A percentile compares a stretch with the other conserved stretches of the same genome.
These are phyloP conservation scores for Backusella tarrabulga DNA, from an alignment of 192 early-diverging fungal species.

Conservation along the genomic window DNA sequence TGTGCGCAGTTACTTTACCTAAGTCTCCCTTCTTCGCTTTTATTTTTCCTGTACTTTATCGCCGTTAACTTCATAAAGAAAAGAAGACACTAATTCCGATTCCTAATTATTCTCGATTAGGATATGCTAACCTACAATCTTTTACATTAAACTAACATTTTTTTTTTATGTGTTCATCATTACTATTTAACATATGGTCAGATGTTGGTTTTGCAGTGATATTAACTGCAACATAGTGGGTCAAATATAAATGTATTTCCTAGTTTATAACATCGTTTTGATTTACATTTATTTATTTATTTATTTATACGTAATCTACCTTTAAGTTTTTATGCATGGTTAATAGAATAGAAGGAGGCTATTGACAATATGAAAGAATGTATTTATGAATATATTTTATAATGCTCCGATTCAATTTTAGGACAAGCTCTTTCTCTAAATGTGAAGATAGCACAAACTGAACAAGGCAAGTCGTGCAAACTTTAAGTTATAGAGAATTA, in stretches of 20 bases:
- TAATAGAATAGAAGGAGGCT: not conserved
- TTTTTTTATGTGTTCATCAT: not conserved
- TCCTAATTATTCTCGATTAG: constrained; percentile 1
- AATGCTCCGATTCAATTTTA: not conserved
- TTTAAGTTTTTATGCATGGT: not conserved
- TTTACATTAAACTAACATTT: not conserved
- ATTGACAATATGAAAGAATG: constrained; percentile 1
- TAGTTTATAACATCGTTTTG: not conserved
- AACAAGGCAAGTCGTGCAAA: not conserved
- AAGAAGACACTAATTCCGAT: not conserved
- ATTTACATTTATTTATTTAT: not conserved
- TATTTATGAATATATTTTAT: not conserved
- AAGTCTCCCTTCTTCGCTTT: not conserved
- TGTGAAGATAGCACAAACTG: not conserved
- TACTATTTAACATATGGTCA: not conserved
- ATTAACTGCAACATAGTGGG: not conserved
- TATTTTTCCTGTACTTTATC: not conserved
- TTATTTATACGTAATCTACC: not conserved
- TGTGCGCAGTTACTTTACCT: not conserved
- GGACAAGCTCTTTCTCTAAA: not conserved
- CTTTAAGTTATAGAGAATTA: not conserved
- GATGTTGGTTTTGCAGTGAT: not conserved
- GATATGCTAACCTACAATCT: not conserved
- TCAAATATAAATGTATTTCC: not conserved
- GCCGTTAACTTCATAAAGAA: not conserved